These are phyloP conservation scores for Dioscorea zingiberensis DNA, from an alignment of 106 monocot species.

Conservation along the genomic window DNA sequence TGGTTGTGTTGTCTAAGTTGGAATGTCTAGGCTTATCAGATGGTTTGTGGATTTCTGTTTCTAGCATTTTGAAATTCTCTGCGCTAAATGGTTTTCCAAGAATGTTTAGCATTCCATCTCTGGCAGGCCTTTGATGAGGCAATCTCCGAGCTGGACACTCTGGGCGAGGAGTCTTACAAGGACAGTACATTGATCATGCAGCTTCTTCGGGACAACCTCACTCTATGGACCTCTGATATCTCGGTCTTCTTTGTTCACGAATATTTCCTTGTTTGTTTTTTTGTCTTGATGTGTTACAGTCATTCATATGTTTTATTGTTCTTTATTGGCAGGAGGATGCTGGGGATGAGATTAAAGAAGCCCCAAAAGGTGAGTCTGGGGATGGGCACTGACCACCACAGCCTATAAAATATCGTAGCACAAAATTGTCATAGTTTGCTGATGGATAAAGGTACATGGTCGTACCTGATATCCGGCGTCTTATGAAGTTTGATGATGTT, in stretches of 20 bases:
- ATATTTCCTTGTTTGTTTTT: background rate
- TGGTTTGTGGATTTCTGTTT: no score
- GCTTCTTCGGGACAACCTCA: conserved; percentile 10
- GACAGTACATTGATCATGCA: conserved; percentile 14
- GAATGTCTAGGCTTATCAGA: no score
- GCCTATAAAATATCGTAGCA: no score
- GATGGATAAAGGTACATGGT: no score
- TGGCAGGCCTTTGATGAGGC: conserved; percentile 12
- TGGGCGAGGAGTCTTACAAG: conserved; percentile 11
- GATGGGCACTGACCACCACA: background rate
- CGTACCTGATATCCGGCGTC: no score
- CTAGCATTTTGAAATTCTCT: no score
- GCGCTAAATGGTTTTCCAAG: no score
- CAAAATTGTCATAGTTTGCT: no score
- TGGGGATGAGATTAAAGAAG: conserved; percentile 3
- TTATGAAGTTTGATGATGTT: no score
- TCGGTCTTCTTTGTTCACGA: background rate
- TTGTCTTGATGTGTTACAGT: background rate
- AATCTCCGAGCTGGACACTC: conserved; percentile 8
- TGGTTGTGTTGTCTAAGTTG: no score
- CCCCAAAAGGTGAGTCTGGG: background rate
- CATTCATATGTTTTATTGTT: background rate
- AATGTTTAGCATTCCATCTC: background rate
- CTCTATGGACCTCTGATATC: conserved; percentile 9
- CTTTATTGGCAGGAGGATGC: conserved; percentile 2